Conservation (phyloP, 345 rosid genomes). For the Sisymbrium altissimum region DNA sequence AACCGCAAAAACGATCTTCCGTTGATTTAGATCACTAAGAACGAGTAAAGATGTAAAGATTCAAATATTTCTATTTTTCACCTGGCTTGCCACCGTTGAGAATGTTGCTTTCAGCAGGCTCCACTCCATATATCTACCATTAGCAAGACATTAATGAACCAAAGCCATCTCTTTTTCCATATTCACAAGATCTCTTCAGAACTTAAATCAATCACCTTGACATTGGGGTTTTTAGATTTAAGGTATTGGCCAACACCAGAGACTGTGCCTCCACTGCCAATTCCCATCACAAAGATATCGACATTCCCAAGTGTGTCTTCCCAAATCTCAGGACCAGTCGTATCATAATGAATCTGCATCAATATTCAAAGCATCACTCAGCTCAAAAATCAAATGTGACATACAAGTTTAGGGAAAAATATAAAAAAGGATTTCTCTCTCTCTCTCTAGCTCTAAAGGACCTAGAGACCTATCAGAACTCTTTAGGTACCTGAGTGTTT, state of each 20-base stretch:
- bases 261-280: conserved; percentile 98
- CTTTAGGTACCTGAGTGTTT: conserved; percentile 58
- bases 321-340: conserved; percentile 99
- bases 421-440: background rate
- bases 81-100: conserved; percentile 98
- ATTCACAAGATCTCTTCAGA: background rate
- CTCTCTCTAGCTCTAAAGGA: background rate
- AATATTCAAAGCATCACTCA: conserved; percentile 8
- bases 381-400: background rate
- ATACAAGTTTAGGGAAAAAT: too few relatives aligned
- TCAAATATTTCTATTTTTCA: conserved; percentile 12
- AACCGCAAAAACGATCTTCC: background rate
- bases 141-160: conserved; percentile 1
- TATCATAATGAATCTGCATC: conserved; percentile 77
- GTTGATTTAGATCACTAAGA: background rate
- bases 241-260: conserved; percentile 93
- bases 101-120: conserved; percentile 90
- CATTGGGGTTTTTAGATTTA: conserved; percentile 87
- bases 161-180: background rate
- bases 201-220: conserved; percentile 51
- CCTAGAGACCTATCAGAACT: background rate
- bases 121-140: conserved; percentile 86
- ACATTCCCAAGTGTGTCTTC: conserved; percentile 89
- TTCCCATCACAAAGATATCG: conserved; percentile 95
- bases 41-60: background rate